phyloP scores from a whole-genome alignment of 2,329 filamentous ascomycete species.

The Alternaria consortialis region DNA sequence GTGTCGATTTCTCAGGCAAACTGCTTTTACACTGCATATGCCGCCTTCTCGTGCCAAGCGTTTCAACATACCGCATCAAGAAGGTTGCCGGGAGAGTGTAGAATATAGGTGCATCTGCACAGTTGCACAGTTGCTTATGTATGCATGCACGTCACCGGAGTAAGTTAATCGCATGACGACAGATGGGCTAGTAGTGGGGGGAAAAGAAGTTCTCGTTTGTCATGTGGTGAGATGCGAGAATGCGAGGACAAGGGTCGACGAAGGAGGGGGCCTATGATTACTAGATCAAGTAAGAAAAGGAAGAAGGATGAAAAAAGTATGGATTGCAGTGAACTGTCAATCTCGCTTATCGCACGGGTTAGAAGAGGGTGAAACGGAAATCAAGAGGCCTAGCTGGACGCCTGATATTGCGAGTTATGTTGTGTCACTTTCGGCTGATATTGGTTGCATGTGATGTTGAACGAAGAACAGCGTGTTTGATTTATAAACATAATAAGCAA shows the following conservation, averaged over 20 bases:
- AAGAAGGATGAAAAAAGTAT: not conserved
- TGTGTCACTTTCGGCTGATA: not conserved
- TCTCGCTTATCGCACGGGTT: slow-evolving; percentile 10
- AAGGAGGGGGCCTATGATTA: not conserved
- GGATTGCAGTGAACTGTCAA: slow-evolving; percentile 7
- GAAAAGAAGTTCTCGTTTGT: not conserved
- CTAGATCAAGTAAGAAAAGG: not conserved
- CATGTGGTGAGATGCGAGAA: not conserved
- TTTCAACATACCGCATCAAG: not conserved
- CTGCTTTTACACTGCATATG: not conserved
- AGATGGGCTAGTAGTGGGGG: not conserved
- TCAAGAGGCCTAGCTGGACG: not conserved
- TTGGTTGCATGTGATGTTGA: not conserved
- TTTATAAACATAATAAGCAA: not conserved
- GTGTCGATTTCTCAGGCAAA: not conserved
- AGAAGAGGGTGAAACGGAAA: not conserved
- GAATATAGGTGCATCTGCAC: not conserved
- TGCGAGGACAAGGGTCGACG: slow-evolving; percentile 2
- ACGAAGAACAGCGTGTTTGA: not conserved
- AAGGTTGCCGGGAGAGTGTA: not conserved
- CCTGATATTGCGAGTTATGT: not conserved
- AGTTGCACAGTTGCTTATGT: not conserved
- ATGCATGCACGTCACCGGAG: not conserved
- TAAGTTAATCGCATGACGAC: not conserved
- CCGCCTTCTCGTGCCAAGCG: not conserved